phyloP scores from a whole-genome alignment of 768 basidiomycete genomes.

The Amanita rimosa region DNA sequence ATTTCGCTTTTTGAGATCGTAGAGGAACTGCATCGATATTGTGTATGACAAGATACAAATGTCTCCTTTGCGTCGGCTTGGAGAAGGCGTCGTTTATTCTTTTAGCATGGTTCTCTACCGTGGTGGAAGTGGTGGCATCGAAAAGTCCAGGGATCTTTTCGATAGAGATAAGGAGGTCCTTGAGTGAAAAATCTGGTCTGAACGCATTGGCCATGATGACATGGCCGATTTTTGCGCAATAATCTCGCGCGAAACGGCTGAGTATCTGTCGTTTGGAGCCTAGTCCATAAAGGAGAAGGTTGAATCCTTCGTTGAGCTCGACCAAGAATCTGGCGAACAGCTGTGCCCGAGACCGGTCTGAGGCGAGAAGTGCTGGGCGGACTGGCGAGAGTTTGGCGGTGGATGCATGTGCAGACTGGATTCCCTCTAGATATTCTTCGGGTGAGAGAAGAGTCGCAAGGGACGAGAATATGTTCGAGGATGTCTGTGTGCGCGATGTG shows the following conservation, averaged over 20 bases:
- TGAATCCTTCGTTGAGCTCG: conserved; percentile 80
- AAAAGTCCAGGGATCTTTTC: conserved; percentile 36
- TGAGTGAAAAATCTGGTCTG: conserved; percentile 54
- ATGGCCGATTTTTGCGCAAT: conserved; percentile 49
- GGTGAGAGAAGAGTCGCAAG: conserved; percentile 60
- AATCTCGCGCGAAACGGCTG: conserved; percentile 57
- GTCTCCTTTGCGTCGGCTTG: conserved; percentile 21
- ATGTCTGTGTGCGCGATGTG: conserved; percentile 57
- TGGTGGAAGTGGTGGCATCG: conserved; percentile 23
- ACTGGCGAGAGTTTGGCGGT: conserved; percentile 17
- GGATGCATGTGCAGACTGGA: conserved; percentile 16
- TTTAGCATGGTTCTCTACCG: conserved; percentile 51
- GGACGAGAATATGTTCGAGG: conserved; percentile 68
- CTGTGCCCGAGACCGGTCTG: conserved; percentile 18
- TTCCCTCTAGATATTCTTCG: conserved; percentile 45
- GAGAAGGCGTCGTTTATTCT: conserved; percentile 58
- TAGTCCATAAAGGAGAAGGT: conserved; percentile 78
- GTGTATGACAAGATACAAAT: conserved; percentile 76
- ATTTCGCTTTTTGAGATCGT: conserved; percentile 49
- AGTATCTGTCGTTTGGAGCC: conserved; percentile 78
- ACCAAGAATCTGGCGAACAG: conserved; percentile 51
- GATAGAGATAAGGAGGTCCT: conserved; percentile 56
- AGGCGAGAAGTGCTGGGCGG: conserved; percentile 20
- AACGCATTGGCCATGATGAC: conserved; percentile 75
- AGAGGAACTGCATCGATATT: conserved; percentile 76